phyloP scores from a whole-genome alignment of 2,329 filamentous ascomycete genomes.

The Fonsecaea erecta region DNA sequence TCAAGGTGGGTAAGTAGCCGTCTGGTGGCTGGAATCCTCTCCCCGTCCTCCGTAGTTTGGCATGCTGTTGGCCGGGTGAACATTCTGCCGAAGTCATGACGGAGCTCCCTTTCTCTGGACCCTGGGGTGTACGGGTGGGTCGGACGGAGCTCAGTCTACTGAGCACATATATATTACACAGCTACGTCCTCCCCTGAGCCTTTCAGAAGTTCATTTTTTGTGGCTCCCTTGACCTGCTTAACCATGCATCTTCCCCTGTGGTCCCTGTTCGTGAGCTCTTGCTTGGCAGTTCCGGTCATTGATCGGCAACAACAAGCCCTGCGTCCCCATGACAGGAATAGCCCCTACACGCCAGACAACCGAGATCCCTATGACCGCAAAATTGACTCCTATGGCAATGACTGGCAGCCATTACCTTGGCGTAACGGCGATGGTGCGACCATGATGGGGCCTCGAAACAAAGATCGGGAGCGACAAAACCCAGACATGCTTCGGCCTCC shows the following conservation, averaged over 20 bases:
- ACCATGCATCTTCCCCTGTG: slow-evolving; percentile 27
- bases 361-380: slow-evolving; percentile 32
- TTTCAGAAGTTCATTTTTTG: slow-evolving; percentile 8
- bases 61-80: slow-evolving; percentile 9
- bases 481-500: slow-evolving; percentile 74
- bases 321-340: slow-evolving; percentile 14
- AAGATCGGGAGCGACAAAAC: slow-evolving; percentile 68
- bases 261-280: slow-evolving; percentile 28
- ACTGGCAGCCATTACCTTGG: slow-evolving; percentile 60
- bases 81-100: slow-evolving; percentile 24
- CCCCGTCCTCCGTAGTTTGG: background rate
- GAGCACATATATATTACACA: slow-evolving; percentile 8
- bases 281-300: slow-evolving; percentile 26
- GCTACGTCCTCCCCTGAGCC: slow-evolving; percentile 3
- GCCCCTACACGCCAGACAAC: slow-evolving; percentile 27
- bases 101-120: background rate
- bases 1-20: background rate
- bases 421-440: slow-evolving; percentile 68
- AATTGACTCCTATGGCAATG: slow-evolving; percentile 30
- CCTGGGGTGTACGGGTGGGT: slow-evolving; percentile 1
- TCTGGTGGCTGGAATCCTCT: slow-evolving; percentile 8
- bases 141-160: background rate
- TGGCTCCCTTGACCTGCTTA: background rate
- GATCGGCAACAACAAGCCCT: slow-evolving; percentile 49
- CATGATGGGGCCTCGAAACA: slow-evolving; percentile 72